Evolutionary conservation across 176 grass and related monocot genomes (phyloP), one percentile per base, ranked within the genome.

Genomic region (Typha latifolia): DNA sequence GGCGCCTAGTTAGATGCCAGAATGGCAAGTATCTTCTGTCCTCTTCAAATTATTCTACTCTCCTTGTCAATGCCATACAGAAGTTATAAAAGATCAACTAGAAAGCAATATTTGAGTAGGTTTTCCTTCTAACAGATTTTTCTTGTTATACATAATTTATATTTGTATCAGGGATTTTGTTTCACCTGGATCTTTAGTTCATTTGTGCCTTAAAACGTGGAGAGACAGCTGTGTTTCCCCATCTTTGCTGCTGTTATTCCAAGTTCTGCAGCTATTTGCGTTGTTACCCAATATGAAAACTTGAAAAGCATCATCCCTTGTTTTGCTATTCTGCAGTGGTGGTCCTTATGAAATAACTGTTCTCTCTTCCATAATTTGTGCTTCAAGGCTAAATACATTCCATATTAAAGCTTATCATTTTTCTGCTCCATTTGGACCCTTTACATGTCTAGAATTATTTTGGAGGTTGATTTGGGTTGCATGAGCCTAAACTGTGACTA

Each of bases 1-100:
- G 94, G 94, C 79, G 85, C 50, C 76, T 97, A 43, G 67, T 97
- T 82, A 92, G 70, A 70, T 97, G 94, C 80, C 94, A 97, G 48
- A 92, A 97, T 80, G 94, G 89, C 51, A 90, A 92, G 85, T 84
- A 74, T 55, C 69, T 20, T 49, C 49, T 27, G 6, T 59, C n/a
- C 53, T 59, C 53, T 59, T 59, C 53, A 59, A 19, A 59, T 73
- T 59, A 16, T 48, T 66, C 22, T 51, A 51, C 4, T 65, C n/a
- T 69, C 24, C 32, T 64, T 14, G 3, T 32, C 32, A 31, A 12
- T 62, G 12, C 32, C 5, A 12, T 72, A 61, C 7, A 32, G 15
- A 5, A 61, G 34, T 62, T 72, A 4, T 22, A 48, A 57, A 78
- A 70, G 53, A 11, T 59, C 15, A 21, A 6, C 9, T 59, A 19